Evolutionary conservation across 768 basidiomycete genomes (phyloP).

Genomic region (Lentinus tigrinus): DNA sequence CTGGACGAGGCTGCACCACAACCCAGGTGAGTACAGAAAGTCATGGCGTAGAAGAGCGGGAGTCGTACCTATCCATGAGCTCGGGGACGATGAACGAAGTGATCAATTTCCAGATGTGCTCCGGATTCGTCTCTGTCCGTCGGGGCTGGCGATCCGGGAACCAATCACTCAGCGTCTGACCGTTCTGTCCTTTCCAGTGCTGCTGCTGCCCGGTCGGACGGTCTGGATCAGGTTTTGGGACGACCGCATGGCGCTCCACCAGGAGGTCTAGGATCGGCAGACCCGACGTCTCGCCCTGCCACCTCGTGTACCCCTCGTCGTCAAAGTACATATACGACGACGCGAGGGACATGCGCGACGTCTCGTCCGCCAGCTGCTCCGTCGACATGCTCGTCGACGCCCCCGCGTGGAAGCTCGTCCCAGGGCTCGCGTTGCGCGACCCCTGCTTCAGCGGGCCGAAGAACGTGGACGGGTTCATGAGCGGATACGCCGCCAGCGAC

Average conservation of each 20-base stretch:
- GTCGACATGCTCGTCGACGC: constrained; percentile 14
- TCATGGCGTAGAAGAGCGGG: constrained; percentile 12
- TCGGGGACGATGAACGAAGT: constrained; percentile 86
- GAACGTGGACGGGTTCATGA: constrained; percentile 79
- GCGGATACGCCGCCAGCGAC: constrained; percentile 72
- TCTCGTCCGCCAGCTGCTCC: constrained; percentile 56
- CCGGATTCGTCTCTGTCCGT: constrained; percentile 80
- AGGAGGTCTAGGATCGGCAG: constrained; percentile 84
- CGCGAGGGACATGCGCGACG: constrained; percentile 61
- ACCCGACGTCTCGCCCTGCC: constrained; percentile 93
- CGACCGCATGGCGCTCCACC: constrained; percentile 62
- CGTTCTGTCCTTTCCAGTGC: constrained; percentile 15
- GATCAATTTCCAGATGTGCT: constrained; percentile 83
- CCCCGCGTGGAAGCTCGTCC: constrained; percentile 15
- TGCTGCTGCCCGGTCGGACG: constrained; percentile 18
- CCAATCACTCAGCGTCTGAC: constrained; percentile 46
- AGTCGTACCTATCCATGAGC: constrained; percentile 82
- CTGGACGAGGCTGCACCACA: constrained; percentile 68
- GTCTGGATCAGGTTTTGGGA: constrained; percentile 36
- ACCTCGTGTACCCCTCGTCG: constrained; percentile 82
- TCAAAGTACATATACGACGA: constrained; percentile 86
- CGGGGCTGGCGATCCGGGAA: constrained; percentile 81
- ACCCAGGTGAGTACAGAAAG: constrained; percentile 15
- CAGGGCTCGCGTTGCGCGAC: constrained; percentile 48
- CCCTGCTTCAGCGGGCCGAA: constrained; percentile 52